Evolutionary conservation across 768 basidiomycete species (phyloP).

Genomic region (Pleurotus citrinopileatus): DNA sequence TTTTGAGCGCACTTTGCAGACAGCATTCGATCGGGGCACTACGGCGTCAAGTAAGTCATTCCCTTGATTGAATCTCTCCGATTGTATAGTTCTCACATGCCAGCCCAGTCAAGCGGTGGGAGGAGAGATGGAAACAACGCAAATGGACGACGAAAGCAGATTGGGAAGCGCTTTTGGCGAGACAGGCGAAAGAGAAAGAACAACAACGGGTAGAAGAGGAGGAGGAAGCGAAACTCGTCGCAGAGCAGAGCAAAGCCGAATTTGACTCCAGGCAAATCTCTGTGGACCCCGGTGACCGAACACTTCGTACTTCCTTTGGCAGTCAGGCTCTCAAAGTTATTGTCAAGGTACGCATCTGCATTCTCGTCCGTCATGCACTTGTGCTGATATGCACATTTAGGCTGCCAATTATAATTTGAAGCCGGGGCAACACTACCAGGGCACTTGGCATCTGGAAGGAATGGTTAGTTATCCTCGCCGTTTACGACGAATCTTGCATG

Average conservation of each 20-base stretch:
- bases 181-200: neutral
- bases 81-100: neutral
- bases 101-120: neutral
- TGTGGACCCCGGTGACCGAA: neutral
- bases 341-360: neutral
- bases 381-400: neutral
- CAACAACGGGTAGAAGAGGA: neutral
- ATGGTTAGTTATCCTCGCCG: constrained; percentile 12
- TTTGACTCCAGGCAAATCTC: neutral
- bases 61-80: too few relatives aligned
- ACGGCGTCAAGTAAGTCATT: neutral
- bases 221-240: neutral
- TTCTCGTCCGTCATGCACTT: neutral
- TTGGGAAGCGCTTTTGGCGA: neutral
- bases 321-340: neutral
- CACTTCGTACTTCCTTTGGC: neutral
- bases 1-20: constrained; percentile 11
- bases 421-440: constrained; percentile 15
- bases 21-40: neutral
- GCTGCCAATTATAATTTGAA: constrained; percentile 16
- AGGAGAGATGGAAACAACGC: neutral
- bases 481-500: neutral
- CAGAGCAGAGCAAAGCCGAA: neutral
- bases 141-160: neutral
- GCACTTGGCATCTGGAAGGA: constrained; percentile 18